Base-by-base conservation (phyloP, 108 stramenopile genomes). In the Mayamaea pseudoterrestris region DNA sequence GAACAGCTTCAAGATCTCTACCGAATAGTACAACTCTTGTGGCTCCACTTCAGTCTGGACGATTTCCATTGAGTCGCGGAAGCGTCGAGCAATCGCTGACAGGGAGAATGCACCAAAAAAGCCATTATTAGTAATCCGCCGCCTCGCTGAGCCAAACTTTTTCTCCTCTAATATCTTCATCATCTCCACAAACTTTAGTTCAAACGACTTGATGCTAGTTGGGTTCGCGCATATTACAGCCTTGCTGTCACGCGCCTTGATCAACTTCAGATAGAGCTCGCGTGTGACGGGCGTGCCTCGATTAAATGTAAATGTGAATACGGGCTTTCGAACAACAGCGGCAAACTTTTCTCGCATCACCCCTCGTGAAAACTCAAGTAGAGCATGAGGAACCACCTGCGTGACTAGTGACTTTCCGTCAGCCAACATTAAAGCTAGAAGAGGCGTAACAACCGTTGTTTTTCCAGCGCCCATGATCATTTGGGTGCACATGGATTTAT, bases 401-500 rank as follows among this genome's bases (percentile, higher is more conserved):
- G 90, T 80, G 2, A 93, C 90, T 27, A 99, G 87, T 17, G 90
- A 80, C 43, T 93, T 72, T 2, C 94, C 95, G 41, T 96, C 90
- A 2, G 96, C 97, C 27, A 99, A 90, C 55, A 99, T 91, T 56
- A 99, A 71, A 3, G 95, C 92, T 34, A 98, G 69, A 23, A 98
- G 76, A 35, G 99, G 97, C 6, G 93, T 91, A 20, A 99, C 97
- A 28, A 98, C 97, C n/a, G 97, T 98, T 0, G 99, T 99, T 61
- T 99, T 99, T 28, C 99, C 99, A 3, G 95, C 97, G 20, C 99
- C 99, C 99, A 99, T 99, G 84, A 98, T 98, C 96, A 98, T 98
- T 72, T 98, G 97, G 58, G 97, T 93, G 42, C 95, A 94, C 80
- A 93, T 90, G 12, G 93, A 95, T 21, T 68, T 66, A 21, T 75